phyloP scores from a whole-genome alignment of 257 asterid species.

The Anisodus acutangulus region DNA sequence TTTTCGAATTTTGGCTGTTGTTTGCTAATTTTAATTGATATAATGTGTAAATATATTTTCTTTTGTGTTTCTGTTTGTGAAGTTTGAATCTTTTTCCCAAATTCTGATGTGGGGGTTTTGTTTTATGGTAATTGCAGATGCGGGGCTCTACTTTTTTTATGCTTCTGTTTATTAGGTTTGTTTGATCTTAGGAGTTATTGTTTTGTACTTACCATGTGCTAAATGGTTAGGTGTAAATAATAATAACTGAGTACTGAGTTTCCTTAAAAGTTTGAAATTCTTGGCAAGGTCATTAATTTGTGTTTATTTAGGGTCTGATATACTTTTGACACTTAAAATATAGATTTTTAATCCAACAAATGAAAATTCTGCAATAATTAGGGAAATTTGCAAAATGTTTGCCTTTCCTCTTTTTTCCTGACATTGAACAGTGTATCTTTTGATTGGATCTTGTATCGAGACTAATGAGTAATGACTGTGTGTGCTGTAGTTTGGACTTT shows the following conservation, averaged over 20 bases:
- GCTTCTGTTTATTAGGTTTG: constrained; percentile 14
- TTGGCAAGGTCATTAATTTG: neutral
- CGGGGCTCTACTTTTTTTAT: constrained; percentile 11
- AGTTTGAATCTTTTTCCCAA: constrained; percentile 40
- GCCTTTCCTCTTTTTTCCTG: neutral
- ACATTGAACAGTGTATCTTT: neutral
- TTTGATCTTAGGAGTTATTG: constrained; percentile 26
- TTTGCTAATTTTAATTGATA: neutral
- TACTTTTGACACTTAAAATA: neutral
- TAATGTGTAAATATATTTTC: neutral
- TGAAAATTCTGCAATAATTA: neutral
- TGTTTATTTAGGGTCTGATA: neutral
- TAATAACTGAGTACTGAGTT: neutral
- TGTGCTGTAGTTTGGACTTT: constrained; percentile 15
- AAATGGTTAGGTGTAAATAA: neutral
- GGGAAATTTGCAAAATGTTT: constrained; percentile 1
- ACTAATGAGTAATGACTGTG: neutral
- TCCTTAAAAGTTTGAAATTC: neutral
- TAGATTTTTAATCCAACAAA: neutral
- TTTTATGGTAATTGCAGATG: constrained; percentile 21
- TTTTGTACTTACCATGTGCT: neutral
- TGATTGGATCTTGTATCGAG: neutral
- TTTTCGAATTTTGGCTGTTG: neutral
- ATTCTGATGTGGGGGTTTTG: constrained; percentile 32
- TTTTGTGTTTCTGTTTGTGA: neutral